Base-by-base conservation (phyloP, 768 basidiomycete genomes). In the Xerocomellus amylosporus region DNA sequence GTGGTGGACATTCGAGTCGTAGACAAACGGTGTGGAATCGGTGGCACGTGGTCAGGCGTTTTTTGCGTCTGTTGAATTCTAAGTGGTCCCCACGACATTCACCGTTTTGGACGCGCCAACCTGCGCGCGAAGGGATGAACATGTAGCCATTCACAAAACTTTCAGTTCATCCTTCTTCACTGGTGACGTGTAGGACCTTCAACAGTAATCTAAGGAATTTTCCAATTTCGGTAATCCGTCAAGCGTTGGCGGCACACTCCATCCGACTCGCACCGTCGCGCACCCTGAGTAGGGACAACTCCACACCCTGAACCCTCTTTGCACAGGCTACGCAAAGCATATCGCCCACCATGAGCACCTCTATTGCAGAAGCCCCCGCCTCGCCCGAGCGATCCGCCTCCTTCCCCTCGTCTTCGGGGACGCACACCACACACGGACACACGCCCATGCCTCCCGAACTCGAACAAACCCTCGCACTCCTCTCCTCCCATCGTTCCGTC, bases 401-500 rank as follows among this genome's bases (percentile, higher is more conserved):
- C 26, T 49, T 51, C 12, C 2, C 49, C 17, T 45, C 66, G 20
- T 37, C 61, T 4, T 37, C 65, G 5, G 58, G 53, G 19, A 53
- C 65, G 7, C 60, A 62, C 15, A 26, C 53, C 20, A 13, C 56
- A 19, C 58, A 63, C 55, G 55, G 38, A 9, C 64, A 66, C 53
- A 33, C 51, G 2, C 46, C 54, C 1, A 81, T 86, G 72, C 79
- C 87, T 13, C 84, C 88, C n/a, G 91, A 93, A 64, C 82, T 94
- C 46, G 92, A 93, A 68, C 82, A 86, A 58, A 93, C 87, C 0
- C 79, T 95, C 13, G 70, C 85, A 1, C 72, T 87, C 58, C 78
- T 96, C 49, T 86, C 90, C 2, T 80, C 88, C 5, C 89, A 95
- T 65, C 81, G 90, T 17, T 87, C 90, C 19, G 92, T 95, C 4